phyloP scores from a whole-genome alignment of 257 asterid species.

The Solanum chiquidenum region DNA sequence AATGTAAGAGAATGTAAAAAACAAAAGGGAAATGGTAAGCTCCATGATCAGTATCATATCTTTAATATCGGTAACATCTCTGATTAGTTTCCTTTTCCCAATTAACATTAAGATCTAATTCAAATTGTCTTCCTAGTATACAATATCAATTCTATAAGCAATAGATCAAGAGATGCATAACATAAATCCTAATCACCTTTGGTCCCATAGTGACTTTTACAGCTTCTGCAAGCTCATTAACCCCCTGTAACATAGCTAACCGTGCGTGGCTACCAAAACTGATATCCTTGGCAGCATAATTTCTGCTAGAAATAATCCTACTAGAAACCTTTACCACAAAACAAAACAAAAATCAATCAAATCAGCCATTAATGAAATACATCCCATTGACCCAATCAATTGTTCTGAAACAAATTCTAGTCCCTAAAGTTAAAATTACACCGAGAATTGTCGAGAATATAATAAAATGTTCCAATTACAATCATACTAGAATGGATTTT shows the following conservation, averaged over 20 bases:
- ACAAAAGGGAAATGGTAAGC: neutral
- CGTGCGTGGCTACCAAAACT: conserved; percentile 65
- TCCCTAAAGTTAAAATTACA: neutral
- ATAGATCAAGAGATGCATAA: neutral
- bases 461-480: neutral
- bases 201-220: conserved; percentile 98
- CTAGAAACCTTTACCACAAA: conserved; percentile 31
- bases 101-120: neutral
- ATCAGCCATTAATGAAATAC: neutral
- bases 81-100: neutral
- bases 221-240: conserved; percentile 85
- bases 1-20: neutral
- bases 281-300: conserved; percentile 80
- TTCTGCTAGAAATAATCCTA: conserved; percentile 46
- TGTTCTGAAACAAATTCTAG: neutral
- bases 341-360: neutral
- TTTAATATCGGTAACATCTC: neutral
- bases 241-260: conserved; percentile 79
- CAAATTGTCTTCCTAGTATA: neutral
- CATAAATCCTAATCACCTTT: conserved; percentile 32
- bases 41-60: neutral
- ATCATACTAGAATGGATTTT: neutral
- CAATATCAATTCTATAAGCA: neutral
- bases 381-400: neutral
- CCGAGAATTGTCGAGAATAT: neutral